Base-by-base conservation (phyloP, 768 basidiomycete genomes). In the Gymnopilus junonius region DNA sequence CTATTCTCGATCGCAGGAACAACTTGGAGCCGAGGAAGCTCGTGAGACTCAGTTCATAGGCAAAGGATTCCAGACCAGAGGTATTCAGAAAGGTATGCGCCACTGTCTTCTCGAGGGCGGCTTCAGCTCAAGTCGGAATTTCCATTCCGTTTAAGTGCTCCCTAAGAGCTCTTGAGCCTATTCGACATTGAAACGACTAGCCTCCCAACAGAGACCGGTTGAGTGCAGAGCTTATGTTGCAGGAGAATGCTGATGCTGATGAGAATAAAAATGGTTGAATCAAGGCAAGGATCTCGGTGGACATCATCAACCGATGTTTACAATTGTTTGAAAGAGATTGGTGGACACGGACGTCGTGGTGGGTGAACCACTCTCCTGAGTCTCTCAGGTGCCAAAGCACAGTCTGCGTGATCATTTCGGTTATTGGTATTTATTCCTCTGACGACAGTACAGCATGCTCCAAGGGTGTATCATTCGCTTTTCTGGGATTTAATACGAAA, bases 381-480 rank as follows among this genome's bases (percentile, higher is more conserved):
- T 53, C 55, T 42, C 42, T 40, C 42, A 61, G 27, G 42, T 48
- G 53, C 48, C 58, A 62, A 59, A 43, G 40, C 45, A 50, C 57
- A 21, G 15, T 42, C 35, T 59, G 58, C 59, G 61, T 58, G 65
- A 63, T 58, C 65, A 50, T 58, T 23, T 43, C 53, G 54, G 51
- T 62, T 61, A 58, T 59, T 64, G 58, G 42, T 60, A 64, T 67
- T 58, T 65, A 61, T 65, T 62, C 40, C 32, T 27, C 42, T 55
- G 60, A 29, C 54, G 43, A 53, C 57, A 45, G 60, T 51, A 62
- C 57, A 66, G 64, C 64, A 58, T 66, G 65, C 65, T 66, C 51
- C 65, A 66, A 66, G 61, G 65, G 17, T 50, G 61, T 58, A 61
- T 58, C 60, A 59, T 40, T 46, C 45, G 29, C 15, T 34, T 62